Base-by-base conservation (phyloP, 805 yeast genomes). In the Kazachstania bromeliacearum region DNA sequence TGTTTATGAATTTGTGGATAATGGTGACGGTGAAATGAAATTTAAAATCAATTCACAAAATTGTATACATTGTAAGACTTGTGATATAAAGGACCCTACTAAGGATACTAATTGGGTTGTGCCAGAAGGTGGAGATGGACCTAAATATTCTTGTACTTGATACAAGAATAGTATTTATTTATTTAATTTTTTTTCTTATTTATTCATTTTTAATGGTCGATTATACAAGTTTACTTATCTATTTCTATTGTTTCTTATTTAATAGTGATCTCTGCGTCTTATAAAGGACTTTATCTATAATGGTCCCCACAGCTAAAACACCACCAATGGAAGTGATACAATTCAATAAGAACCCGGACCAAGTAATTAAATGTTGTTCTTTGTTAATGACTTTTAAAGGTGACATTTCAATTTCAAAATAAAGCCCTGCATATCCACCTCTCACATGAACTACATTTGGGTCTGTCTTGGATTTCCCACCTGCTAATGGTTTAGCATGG, bases 111-210 rank as follows among this genome's bases (percentile, higher is more conserved):
- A 75, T 55, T 92, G 98, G 98, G 74, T 78, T 9, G 95, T 85
- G n/a, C 98, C 98, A 6, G 97, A 92, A 66, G 97, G 98, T 42
- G 96, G 97, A 21, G 98, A 83, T 59, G 98, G 98, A 10, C 98
- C 98, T 39, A 92, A 92, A 60, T 92, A 92, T 59, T 79, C 79
- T 3, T 16, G 30, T 13, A 42, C 43, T 19, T 42, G 34, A 33
- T n/a, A n/a, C n/a, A n/a, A n/a, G n/a, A 13, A 18, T 18, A 29
- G 9, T 3, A 13, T 22, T 31, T 21, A 27, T 20, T 19, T 22
- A 22, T 32, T 17, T 31, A 16, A 20, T 34, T 19, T 15, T 34
- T 22, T 29, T n/a, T 19, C 20, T 29, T 22, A 20, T 31, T 14
- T 21, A 21, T 21, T 10, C 13, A 28, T 16, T 5, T n/a, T n/a